These are phyloP conservation scores for Aspergillus quadrilineatus DNA, from an alignment of 2,329 filamentous ascomycete species.

Conservation along the genomic window DNA sequence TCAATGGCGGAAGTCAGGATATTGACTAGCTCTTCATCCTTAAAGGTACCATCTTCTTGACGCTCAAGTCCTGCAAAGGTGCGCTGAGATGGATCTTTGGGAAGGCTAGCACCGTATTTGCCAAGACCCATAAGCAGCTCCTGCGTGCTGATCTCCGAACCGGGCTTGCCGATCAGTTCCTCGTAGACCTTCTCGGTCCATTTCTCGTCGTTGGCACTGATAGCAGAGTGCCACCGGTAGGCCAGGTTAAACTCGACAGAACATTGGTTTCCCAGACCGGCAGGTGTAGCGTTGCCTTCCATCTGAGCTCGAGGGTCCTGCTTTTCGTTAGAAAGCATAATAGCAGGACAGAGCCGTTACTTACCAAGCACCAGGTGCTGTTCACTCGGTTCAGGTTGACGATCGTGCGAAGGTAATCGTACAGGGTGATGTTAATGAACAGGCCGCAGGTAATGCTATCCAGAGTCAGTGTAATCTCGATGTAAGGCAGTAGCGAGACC, in stretches of 20 bases:
- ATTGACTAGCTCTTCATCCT: slow-evolving; percentile 72
- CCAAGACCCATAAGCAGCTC: slow-evolving; percentile 64
- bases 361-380: slow-evolving; percentile 70
- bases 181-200: slow-evolving; percentile 73
- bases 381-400: slow-evolving; percentile 70
- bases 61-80: slow-evolving; percentile 67
- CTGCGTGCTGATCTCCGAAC: slow-evolving; percentile 55
- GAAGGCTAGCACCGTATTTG: slow-evolving; percentile 61
- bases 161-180: slow-evolving; percentile 61
- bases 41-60: slow-evolving; percentile 65
- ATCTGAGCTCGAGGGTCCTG: slow-evolving; percentile 69
- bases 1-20: slow-evolving; percentile 70
- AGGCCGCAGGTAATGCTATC: slow-evolving; percentile 64
- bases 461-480: slow-evolving; percentile 41
- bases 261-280: slow-evolving; percentile 77
- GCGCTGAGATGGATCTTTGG: slow-evolving; percentile 67
- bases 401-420: slow-evolving; percentile 78
- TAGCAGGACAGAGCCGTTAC: background rate
- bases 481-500: slow-evolving; percentile 5
- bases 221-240: slow-evolving; percentile 83
- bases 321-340: slow-evolving; percentile 8
- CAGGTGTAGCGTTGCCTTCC: slow-evolving; percentile 62
- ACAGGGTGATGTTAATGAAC: slow-evolving; percentile 75
- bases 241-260: slow-evolving; percentile 87
- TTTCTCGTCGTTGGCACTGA: slow-evolving; percentile 71